Evolutionary conservation across 768 basidiomycete species (phyloP).

Genomic region (Termitomyces sp.): DNA sequence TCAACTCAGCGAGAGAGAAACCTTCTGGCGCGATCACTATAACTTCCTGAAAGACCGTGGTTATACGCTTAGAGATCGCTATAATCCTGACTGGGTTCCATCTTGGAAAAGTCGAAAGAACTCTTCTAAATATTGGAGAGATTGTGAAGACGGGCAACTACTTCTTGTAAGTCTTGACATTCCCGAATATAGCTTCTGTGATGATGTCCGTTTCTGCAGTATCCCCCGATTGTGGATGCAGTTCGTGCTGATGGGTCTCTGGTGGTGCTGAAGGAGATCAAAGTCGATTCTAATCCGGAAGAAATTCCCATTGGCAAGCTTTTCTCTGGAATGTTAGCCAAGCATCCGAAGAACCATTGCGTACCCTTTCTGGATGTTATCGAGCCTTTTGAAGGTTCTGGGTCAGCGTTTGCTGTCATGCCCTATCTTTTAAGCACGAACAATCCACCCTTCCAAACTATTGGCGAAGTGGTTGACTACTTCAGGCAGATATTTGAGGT

Average conservation of each 20-base stretch:
- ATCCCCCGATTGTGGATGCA: neutral
- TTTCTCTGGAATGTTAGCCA: neutral
- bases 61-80: conserved; percentile 1
- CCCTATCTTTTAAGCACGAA: neutral
- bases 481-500: neutral
- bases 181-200: neutral
- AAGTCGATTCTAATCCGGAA: neutral
- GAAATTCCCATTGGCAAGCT: neutral
- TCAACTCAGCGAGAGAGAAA: neutral
- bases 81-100: conserved; percentile 3
- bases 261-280: conserved; percentile 1
- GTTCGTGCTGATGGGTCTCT: neutral
- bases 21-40: conserved; percentile 2
- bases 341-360: conserved; percentile 4
- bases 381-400: neutral
- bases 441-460: conserved; percentile 1
- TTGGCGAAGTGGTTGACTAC: neutral
- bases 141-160: conserved; percentile 1
- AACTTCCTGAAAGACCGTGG: neutral
- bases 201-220: neutral
- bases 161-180: neutral
- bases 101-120: neutral
- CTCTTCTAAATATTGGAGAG: neutral
- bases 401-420: conserved; percentile 1
- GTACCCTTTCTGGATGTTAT: conserved; percentile 1